Base-by-base conservation (phyloP, 768 basidiomycete genomes). In the Serendipita sp. region DNA sequence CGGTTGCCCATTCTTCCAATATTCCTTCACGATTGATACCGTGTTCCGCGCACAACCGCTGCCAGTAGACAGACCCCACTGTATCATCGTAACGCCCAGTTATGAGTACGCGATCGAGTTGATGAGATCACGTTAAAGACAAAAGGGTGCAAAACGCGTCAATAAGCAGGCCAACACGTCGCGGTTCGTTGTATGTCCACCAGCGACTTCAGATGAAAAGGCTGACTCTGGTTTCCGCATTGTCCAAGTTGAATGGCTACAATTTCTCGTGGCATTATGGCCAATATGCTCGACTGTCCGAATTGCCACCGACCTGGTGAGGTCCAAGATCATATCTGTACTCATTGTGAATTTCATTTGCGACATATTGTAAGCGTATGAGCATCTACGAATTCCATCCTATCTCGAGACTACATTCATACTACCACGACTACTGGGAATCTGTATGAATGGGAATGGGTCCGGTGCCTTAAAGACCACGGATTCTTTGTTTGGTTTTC, bases 31-130 rank as follows among this genome's bases (percentile, higher is more conserved):
- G 86, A 72, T 82, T 93, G 76, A 99, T 98, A 17, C 96, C 96
- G 73, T 99, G 96, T 74, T 99, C 96, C 17, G 92, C 90, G 69
- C 96, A 98, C 17, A 99, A 82, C 48, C 95, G 87, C 69, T 97
- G 93, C 96, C 96, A 99, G 76, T 87, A 99, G 66, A 96, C 93
- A 61, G 90, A 86, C 50, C 93, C 91, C 85, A 97, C 95, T 97
- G 73, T 34, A 48, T 62, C 20, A 43, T 43, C 42, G 13, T 13
- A 43, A 43, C 13, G n/a, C 20, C n/a, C n/a, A n/a, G n/a, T n/a
- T n/a, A n/a, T 42, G 42, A 11, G 20, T 20, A 20, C 42, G 42
- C n/a, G 20, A 17, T 20, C 9, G 26, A 28, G 45, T 5, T 5
- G 20, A 48, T 48, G 20, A 20, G 45, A 48, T 5, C 20, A 20